phyloP scores from a whole-genome alignment of 148 eudicot species.

The Fallopia convolvulus region DNA sequence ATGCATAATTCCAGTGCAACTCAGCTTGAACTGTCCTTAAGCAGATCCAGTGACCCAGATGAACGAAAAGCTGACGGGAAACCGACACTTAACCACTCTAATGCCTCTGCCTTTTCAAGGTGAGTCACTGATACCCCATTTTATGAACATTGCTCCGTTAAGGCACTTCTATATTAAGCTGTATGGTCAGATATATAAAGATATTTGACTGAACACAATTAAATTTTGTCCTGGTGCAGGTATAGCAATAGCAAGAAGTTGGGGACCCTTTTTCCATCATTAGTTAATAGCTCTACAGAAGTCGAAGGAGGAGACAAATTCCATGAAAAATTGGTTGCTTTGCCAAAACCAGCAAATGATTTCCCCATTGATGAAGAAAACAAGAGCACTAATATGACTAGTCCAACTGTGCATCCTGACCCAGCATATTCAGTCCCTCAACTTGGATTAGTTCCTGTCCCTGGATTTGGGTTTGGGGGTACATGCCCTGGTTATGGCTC shows the following conservation, averaged over 20 bases:
- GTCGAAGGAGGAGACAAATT: constrained; percentile 12
- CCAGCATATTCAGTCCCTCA: constrained; percentile 17
- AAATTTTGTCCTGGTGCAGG: constrained; percentile 19
- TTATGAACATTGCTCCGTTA: not conserved
- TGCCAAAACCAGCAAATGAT: constrained; percentile 11
- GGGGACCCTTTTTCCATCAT: constrained; percentile 13
- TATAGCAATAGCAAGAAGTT: constrained; percentile 29
- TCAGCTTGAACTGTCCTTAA: constrained; percentile 33
- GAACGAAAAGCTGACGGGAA: constrained; percentile 22
- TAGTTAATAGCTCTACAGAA: constrained; percentile 14
- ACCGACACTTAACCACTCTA: constrained; percentile 26
- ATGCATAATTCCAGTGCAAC: constrained; percentile 17
- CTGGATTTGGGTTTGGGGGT: constrained; percentile 12
- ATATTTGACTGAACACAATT: not conserved
- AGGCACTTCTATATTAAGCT: not conserved
- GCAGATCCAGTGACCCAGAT: constrained; percentile 22
- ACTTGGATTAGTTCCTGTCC: constrained; percentile 14
- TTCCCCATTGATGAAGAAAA: constrained; percentile 10
- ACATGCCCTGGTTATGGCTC: constrained; percentile 17
- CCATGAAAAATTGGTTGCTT: not conserved
- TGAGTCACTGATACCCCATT: constrained; percentile 14
- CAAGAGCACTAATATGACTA: constrained; percentile 9
- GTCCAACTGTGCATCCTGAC: constrained; percentile 17
- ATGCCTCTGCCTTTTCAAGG: constrained; percentile 39
- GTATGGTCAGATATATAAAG: not conserved